Evolutionary conservation across 2,329 filamentous ascomycete species (phyloP).

Genomic region (Phialophora chinensis): DNA sequence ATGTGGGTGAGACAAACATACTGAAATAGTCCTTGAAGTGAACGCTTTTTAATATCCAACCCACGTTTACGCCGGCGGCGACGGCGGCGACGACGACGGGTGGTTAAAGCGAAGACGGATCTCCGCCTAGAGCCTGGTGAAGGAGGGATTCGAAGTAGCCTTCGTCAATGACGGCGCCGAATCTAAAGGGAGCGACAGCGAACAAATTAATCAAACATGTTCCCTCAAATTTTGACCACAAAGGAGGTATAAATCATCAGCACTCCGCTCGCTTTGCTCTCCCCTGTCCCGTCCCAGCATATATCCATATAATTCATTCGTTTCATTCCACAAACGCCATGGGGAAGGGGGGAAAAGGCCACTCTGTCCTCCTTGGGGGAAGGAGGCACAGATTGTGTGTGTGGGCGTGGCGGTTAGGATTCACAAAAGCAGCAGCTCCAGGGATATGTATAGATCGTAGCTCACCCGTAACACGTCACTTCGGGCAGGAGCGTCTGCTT

Average conservation of each 20-base stretch:
- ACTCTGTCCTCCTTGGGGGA: no score
- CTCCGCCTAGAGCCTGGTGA: constrained; percentile 21
- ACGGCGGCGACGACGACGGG: no score
- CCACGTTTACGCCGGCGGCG: no score
- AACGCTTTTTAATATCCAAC: not conserved
- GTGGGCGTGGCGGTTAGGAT: not conserved
- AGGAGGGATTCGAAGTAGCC: constrained; percentile 32
- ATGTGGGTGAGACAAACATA: not conserved
- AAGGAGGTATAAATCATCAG: no score
- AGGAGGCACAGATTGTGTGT: not conserved
- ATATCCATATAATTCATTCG: not conserved
- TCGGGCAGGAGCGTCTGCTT: constrained; percentile 42
- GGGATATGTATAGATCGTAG: constrained; percentile 7
- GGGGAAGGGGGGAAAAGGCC: no score
- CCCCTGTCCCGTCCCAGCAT: no score
- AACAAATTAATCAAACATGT: not conserved
- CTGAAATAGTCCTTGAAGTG: no score
- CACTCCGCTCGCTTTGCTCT: no score
- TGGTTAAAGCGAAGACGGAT: constrained; percentile 3
- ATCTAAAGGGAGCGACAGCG: constrained; percentile 30
- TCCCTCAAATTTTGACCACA: not conserved
- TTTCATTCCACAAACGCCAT: not conserved
- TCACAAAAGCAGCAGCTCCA: not conserved
- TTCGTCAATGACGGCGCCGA: constrained; percentile 41
- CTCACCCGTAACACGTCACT: constrained; percentile 50